phyloP scores from a whole-genome alignment of 768 basidiomycete species.

The Mycena crocata region DNA sequence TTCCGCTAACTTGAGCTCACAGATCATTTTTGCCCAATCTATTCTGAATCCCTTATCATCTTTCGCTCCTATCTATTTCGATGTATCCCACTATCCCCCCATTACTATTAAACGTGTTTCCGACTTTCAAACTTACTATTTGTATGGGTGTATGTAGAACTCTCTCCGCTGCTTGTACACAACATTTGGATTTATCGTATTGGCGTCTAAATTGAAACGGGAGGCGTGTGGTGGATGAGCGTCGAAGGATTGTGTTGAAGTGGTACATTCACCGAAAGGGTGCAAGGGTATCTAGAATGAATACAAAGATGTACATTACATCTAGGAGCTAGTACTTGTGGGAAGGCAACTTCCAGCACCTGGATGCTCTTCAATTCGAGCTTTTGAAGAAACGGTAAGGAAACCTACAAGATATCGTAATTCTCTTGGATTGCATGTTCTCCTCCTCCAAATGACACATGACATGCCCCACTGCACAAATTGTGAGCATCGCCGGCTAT shows the following conservation, averaged over 20 bases:
- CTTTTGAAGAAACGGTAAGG: not conserved
- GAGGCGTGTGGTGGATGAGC: slow-evolving; percentile 54
- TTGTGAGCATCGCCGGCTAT: not conserved
- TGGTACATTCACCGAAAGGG: not conserved
- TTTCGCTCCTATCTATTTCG: slow-evolving; percentile 35
- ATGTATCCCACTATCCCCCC: slow-evolving; percentile 26
- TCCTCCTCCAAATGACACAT: slow-evolving; percentile 58
- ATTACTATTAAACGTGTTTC: slow-evolving; percentile 24
- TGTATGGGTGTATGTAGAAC: slow-evolving; percentile 29
- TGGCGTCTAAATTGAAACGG: not conserved
- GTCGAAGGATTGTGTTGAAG: slow-evolving; percentile 63
- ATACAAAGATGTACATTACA: not conserved
- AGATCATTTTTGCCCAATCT: slow-evolving; percentile 73
- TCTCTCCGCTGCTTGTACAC: slow-evolving; percentile 26
- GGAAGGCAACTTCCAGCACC: slow-evolving; percentile 29
- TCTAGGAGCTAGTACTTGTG: slow-evolving; percentile 23
- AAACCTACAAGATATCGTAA: slow-evolving; percentile 62
- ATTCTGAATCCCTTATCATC: slow-evolving; percentile 52
- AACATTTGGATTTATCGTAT: slow-evolving; percentile 24
- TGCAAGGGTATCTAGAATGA: not conserved
- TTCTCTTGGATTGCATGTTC: slow-evolving; percentile 54
- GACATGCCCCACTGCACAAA: slow-evolving; percentile 50
- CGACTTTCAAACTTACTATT: slow-evolving; percentile 9
- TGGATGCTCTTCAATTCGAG: not conserved
- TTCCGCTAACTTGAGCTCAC: slow-evolving; percentile 19